Evolutionary conservation across 345 rosid genomes (phyloP), one percentile per base, ranked within the genome.

Genomic region (Salix exigua): DNA sequence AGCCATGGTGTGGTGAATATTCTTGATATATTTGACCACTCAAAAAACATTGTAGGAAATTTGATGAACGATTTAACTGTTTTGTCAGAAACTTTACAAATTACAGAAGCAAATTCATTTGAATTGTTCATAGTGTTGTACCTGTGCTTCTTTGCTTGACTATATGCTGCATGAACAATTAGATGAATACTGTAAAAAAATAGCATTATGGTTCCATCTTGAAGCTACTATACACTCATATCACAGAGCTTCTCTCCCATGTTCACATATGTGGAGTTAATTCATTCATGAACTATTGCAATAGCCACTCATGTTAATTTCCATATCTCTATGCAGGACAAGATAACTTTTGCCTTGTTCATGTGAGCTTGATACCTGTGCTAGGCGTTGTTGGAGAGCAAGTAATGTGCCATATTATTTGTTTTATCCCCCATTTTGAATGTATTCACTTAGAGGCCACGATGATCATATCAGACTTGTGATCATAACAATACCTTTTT

Each of bases 321-420:
- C 58, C 28, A 28, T 75, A 83, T 82, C 61, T 60, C 46, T 85
- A 77, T 66, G 78, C 79, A 82, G 84, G 84, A 64, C 84, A 73
- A 35, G 81, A 82, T 64, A 73, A 82, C 68, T 82, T 82, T 69
- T 82, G 84, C 60, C 78, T 82, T 12, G 71, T 82, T 66, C 84
- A 82, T 70, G 84, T 82, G 75, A 82, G 84, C 84, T 67, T 82
- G 63, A 77, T 82, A 74, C 84, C 84, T 42, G 81, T 82, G 26
- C 42, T 82, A 51, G 81, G 84, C 6, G 84, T 82, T 77, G 84
- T 82, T 30, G 84, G 84, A 33, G 84, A 82, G 72, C 84, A 82
- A 53, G 82, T 79, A 70, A 79, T 75, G 12, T 18, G 23, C 48
- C 5, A n/a, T 58, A 25, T 16, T 35, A 38, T 28, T 68, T 75